Percentiles rank a stretch among this genome's conserved stretches.
These are phyloP conservation scores for Picochlorum sp. DNA, from an alignment of 139 green algal genomes.

Conservation along the genomic window DNA sequence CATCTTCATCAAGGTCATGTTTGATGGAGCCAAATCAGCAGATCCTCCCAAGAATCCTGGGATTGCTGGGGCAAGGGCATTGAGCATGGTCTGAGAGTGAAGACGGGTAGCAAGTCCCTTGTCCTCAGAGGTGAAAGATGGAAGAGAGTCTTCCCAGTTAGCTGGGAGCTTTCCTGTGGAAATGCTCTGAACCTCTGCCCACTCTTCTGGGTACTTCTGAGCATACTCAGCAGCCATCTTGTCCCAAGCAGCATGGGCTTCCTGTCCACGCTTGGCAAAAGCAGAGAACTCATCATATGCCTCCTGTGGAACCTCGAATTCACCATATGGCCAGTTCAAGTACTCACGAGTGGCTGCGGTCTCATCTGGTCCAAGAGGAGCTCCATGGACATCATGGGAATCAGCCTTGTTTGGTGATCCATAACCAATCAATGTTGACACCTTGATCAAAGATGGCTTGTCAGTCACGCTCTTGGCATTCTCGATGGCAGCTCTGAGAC, in stretches of 20 bases:
- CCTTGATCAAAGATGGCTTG: conserved; percentile 95
- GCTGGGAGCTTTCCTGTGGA: conserved; percentile 72
- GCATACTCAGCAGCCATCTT: conserved; percentile 47
- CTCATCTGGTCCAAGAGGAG: conserved; percentile 89
- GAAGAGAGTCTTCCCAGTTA: conserved; percentile 78
- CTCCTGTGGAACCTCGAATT: conserved; percentile 90
- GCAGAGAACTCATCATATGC: conserved; percentile 46
- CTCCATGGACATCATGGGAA: conserved; percentile 94
- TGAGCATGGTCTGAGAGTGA: conserved; percentile 94
- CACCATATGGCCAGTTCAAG: conserved; percentile 84
- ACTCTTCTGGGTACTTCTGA: conserved; percentile 71
- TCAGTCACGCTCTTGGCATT: conserved; percentile 67
- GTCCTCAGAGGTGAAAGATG: conserved; percentile 86
- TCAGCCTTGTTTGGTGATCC: conserved; percentile 98
- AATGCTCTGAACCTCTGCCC: conserved; percentile 74
- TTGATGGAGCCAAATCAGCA: conserved; percentile 95
- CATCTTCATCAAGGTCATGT: conserved; percentile 98
- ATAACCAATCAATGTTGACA: conserved; percentile 97
- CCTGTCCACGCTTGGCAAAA: conserved; percentile 43
- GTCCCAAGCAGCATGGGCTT: conserved; percentile 72
- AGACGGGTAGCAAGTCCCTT: conserved; percentile 91
- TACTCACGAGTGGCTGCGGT: conserved; percentile 86
- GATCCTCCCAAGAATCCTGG: conserved; percentile 92
- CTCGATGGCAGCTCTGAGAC: conserved; percentile 72
- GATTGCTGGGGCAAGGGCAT: conserved; percentile 81